phyloP scores from a whole-genome alignment of 2,329 filamentous ascomycete species.

The Fonsecaea nubica region DNA sequence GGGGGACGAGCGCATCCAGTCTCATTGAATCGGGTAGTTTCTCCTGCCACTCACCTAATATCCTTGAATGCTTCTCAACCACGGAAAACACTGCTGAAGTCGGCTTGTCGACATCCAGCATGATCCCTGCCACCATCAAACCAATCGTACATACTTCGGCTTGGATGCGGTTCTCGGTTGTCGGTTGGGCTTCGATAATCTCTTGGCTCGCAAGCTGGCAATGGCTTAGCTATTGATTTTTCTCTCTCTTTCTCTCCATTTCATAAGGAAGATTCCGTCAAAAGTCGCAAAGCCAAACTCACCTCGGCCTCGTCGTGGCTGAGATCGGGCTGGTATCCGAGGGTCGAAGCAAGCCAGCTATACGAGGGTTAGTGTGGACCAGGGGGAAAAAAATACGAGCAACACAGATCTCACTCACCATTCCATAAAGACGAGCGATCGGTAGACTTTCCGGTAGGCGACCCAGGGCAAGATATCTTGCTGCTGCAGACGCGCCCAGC shows the following conservation, averaged over 20 bases:
- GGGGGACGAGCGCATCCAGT: slow-evolving; percentile 7
- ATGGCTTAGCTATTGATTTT: neutral
- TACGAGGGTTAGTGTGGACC: neutral
- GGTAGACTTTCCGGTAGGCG: slow-evolving; percentile 21
- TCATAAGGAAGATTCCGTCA: neutral
- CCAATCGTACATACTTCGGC: slow-evolving; percentile 21
- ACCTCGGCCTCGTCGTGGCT: slow-evolving; percentile 18
- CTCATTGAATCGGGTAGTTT: slow-evolving; percentile 17
- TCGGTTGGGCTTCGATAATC: slow-evolving; percentile 20
- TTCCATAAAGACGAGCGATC: slow-evolving; percentile 25
- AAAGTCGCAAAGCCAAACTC: neutral
- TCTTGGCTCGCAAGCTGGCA: slow-evolving; percentile 17
- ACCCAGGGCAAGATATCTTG: slow-evolving; percentile 13
- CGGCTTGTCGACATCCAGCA: slow-evolving; percentile 19
- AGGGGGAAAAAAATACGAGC: neutral
- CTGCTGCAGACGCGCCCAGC: slow-evolving; percentile 20
- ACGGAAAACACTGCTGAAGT: slow-evolving; percentile 17
- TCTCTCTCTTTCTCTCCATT: too few relatives aligned
- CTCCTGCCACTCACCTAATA: slow-evolving; percentile 19
- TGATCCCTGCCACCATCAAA: slow-evolving; percentile 18
- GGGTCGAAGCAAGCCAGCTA: slow-evolving; percentile 25
- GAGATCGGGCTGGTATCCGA: slow-evolving; percentile 24
- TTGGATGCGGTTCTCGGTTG: slow-evolving; percentile 24
- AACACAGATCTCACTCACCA: slow-evolving; percentile 10
- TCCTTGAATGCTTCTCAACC: slow-evolving; percentile 9